A percentile compares a stretch with the other conserved stretches of the same genome.
Conservation (phyloP, 768 basidiomycete species). For the Clathrus columnatus region DNA sequence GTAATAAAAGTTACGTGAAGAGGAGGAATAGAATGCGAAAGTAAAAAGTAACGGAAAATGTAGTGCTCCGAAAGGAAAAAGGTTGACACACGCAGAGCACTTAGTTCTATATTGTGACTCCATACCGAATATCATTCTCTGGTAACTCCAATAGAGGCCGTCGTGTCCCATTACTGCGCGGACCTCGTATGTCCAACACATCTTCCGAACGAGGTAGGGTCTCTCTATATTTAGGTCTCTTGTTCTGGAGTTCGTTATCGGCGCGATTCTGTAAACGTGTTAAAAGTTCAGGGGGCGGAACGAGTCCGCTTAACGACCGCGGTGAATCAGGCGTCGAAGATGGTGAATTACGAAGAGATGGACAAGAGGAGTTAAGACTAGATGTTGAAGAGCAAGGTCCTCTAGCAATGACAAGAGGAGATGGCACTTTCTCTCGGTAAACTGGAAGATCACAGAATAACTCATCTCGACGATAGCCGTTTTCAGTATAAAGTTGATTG, state of each 20-base stretch:
- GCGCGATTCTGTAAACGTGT: not conserved
- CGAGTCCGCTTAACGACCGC: not conserved
- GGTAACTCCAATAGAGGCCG: not conserved
- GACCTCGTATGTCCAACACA: not conserved
- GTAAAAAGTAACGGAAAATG: too few species aligned
- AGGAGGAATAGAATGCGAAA: too few species aligned
- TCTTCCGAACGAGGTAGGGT: not conserved
- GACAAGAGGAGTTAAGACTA: not conserved
- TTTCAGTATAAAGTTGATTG: slow-evolving; percentile 65
- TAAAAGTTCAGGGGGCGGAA: not conserved
- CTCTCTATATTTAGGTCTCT: not conserved
- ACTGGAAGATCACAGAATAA: slow-evolving; percentile 52
- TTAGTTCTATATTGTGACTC: not conserved
- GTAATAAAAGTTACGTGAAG: too few species aligned
- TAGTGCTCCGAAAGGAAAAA: too few species aligned
- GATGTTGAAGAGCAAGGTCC: not conserved
- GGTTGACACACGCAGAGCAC: too few species aligned
- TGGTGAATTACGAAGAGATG: not conserved
- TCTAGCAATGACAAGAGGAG: not conserved
- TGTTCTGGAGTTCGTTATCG: not conserved
- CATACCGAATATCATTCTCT: not conserved
- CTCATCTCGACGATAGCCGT: slow-evolving; percentile 68
- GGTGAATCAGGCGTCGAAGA: slow-evolving; percentile 1
- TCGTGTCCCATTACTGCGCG: not conserved
- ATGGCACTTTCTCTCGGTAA: slow-evolving; percentile 26